These are phyloP conservation scores for Xylaria venustula DNA, from an alignment of 495 filamentous ascomycete genomes.

Conservation along the genomic window DNA sequence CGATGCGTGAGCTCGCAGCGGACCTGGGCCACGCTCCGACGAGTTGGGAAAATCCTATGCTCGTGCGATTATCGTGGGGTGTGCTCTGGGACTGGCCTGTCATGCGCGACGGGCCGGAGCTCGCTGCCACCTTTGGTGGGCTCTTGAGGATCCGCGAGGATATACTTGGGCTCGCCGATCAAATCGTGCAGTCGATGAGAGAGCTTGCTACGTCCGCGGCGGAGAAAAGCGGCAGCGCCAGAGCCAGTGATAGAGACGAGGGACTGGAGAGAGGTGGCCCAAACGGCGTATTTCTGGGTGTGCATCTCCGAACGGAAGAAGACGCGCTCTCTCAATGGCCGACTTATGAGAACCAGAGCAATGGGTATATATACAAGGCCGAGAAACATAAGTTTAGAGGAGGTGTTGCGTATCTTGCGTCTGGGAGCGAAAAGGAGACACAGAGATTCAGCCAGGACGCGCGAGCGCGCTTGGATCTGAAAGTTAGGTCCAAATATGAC, in stretches of 20 bases:
- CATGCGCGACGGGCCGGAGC: constrained; percentile 42
- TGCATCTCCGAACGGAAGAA: constrained; percentile 43
- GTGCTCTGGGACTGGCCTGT: constrained; percentile 46
- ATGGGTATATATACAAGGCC: constrained; percentile 32
- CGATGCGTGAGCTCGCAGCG: constrained; percentile 21
- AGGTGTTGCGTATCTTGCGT: constrained; percentile 38
- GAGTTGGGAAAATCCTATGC: constrained; percentile 30
- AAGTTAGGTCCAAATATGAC: constrained; percentile 36
- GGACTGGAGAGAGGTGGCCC: neutral
- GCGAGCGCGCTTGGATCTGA: constrained; percentile 8
- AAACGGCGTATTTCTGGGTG: constrained; percentile 24
- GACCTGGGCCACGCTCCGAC: constrained; percentile 22
- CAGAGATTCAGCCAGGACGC: constrained; percentile 28
- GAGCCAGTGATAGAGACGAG: neutral
- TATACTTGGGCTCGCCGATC: constrained; percentile 34
- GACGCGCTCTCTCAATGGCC: constrained; percentile 43
- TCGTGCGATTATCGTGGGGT: constrained; percentile 43
- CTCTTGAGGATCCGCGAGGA: constrained; percentile 38
- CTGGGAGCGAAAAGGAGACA: constrained; percentile 39
- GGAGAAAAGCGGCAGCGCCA: too few species aligned
- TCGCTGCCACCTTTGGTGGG: constrained; percentile 41
- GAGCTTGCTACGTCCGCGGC: constrained; percentile 22
- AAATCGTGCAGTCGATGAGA: constrained; percentile 27
- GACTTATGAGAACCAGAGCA: constrained; percentile 39
- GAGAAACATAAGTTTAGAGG: constrained; percentile 26